phyloP scores from a whole-genome alignment of 768 basidiomycete species.

The Boletus vinaceobasis region DNA sequence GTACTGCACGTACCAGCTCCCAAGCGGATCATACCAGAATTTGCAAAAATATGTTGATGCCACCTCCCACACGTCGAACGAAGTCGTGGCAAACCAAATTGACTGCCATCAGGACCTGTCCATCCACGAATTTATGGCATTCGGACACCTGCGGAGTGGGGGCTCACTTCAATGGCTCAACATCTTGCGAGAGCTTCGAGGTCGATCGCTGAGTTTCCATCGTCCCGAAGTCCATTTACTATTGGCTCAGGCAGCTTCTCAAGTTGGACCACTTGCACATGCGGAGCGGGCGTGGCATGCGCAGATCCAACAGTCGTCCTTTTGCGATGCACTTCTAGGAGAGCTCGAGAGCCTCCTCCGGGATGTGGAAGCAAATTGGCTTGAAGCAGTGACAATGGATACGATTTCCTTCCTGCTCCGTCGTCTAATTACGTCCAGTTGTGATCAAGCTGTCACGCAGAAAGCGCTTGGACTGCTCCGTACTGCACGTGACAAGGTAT shows the following conservation, averaged over 20 bases:
- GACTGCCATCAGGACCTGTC: constrained; percentile 39
- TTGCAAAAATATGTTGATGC: constrained; percentile 37
- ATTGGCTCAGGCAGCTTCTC: constrained; percentile 42
- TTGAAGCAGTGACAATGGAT: constrained; percentile 29
- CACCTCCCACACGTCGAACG: constrained; percentile 42
- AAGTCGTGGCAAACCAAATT: constrained; percentile 40
- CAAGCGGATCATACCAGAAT: constrained; percentile 28
- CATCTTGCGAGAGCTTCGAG: constrained; percentile 44
- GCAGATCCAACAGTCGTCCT: constrained; percentile 32
- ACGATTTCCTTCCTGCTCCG: constrained; percentile 33
- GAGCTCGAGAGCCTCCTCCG: constrained; percentile 36
- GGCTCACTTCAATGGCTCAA: constrained; percentile 48
- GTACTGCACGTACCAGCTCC: constrained; percentile 35
- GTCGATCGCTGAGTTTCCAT: constrained; percentile 37
- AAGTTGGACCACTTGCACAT: constrained; percentile 35
- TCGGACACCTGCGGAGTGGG: constrained; percentile 45
- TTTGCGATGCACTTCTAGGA: constrained; percentile 35
- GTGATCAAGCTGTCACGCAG: constrained; percentile 7
- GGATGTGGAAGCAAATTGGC: constrained; percentile 42
- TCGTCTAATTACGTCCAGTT: constrained; percentile 35
- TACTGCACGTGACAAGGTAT: constrained; percentile 29
- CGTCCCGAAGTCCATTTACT: constrained; percentile 40
- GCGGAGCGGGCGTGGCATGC: constrained; percentile 37
- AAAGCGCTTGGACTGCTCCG: constrained; percentile 29
- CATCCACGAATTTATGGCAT: constrained; percentile 46